phyloP scores from a whole-genome alignment of 2,329 filamentous ascomycete genomes.

The Alternaria ethzedia region DNA sequence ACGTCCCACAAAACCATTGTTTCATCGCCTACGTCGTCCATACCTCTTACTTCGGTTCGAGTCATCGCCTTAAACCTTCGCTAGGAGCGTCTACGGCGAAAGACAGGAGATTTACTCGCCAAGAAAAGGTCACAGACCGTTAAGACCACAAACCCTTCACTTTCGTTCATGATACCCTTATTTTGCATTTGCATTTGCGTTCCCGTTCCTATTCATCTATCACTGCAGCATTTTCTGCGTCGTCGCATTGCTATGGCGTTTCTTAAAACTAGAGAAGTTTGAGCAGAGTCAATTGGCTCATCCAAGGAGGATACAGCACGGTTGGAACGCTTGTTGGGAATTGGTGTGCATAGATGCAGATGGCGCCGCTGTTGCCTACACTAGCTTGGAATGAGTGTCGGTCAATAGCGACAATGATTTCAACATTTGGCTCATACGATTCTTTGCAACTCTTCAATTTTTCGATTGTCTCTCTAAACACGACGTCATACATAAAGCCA shows the following conservation, averaged over 20 bases:
- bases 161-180: constrained; percentile 40
- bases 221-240: constrained; percentile 7
- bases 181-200: constrained; percentile 19
- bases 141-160: constrained; percentile 23
- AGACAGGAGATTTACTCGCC: neutral
- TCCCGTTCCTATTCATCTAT: neutral
- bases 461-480: neutral
- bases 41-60: neutral
- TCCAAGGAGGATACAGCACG: constrained; percentile 8
- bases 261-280: constrained; percentile 19
- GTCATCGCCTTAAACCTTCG: neutral
- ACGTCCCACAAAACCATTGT: neutral
- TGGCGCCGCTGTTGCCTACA: constrained; percentile 30
- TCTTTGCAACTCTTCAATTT: neutral
- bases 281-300: constrained; percentile 18
- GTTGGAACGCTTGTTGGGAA: constrained; percentile 25
- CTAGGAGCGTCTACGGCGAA: neutral
- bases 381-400: constrained; percentile 26
- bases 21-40: neutral
- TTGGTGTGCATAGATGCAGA: constrained; percentile 28
- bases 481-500: neutral
- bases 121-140: constrained; percentile 14
- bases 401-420: constrained; percentile 9
- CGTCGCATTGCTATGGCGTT: constrained; percentile 31
- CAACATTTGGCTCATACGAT: neutral